A percentile compares a stretch with the other conserved stretches of the same genome.
Evolutionary conservation across 164 flowering plant species (phyloP).

Genomic region (Sedum album): DNA sequence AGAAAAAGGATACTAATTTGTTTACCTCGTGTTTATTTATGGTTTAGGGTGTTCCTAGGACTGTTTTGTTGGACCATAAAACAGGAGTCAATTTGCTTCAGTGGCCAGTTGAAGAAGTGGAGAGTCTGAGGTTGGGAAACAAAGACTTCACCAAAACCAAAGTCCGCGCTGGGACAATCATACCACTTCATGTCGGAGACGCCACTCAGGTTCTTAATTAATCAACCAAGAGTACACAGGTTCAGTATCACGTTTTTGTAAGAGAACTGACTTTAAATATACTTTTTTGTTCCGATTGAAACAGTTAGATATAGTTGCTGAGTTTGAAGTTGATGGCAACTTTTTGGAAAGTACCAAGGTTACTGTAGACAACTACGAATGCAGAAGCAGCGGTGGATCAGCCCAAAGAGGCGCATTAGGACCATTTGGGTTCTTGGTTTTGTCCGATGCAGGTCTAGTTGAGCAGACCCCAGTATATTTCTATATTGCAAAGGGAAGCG

Average conservation of each 20-base stretch:
- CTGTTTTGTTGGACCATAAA: constrained; percentile 42
- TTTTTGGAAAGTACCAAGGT: constrained; percentile 29
- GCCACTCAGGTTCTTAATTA: constrained; percentile 39
- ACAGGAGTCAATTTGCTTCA: constrained; percentile 58
- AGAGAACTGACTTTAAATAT: not conserved
- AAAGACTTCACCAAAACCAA: constrained; percentile 26
- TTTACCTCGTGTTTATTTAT: not conserved
- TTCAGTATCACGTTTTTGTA: too few relatives aligned
- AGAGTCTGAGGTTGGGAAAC: constrained; percentile 43
- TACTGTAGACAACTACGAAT: constrained; percentile 40
- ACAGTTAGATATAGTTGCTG: constrained; percentile 70
- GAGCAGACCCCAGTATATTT: constrained; percentile 85
- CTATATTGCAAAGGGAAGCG: constrained; percentile 47
- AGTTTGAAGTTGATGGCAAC: constrained; percentile 49
- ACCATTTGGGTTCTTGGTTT: constrained; percentile 79
- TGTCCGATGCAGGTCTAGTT: constrained; percentile 35
- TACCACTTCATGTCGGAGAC: constrained; percentile 38
- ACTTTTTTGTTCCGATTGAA: not conserved
- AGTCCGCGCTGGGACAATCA: constrained; percentile 41
- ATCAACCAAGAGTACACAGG: not conserved
- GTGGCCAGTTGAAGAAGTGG: constrained; percentile 81
- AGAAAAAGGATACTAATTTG: too few relatives aligned
- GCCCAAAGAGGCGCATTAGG: constrained; percentile 59
- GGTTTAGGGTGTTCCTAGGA: constrained; percentile 62
- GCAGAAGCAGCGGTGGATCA: constrained; percentile 40